Evolutionary conservation across 2,329 filamentous ascomycete species (phyloP), one percentile per base, ranked within the genome.

Genomic region (Colletotrichum paranaense): DNA sequence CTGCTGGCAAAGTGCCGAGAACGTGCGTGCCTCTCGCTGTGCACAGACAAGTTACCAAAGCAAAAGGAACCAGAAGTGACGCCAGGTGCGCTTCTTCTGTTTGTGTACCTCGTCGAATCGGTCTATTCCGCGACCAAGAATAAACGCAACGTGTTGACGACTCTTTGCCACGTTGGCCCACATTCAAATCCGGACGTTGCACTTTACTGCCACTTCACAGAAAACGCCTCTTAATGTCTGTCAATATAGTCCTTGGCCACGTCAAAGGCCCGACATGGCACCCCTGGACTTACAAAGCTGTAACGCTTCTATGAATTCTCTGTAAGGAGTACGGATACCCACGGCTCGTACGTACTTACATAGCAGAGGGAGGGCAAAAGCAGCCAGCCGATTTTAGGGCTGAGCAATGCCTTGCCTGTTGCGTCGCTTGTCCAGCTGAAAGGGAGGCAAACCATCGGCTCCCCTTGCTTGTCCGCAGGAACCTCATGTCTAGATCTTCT

Each of bases 311-410:
- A 3, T 19, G 42, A 42, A 22, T 49, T 9, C 19, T 49, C 8
- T 22, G 42, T 22, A 49, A 2, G 38, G 38, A 42, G 7, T 49
- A 68, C 28, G 35, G 32, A 56, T 46, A 59, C n/a, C 26, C 30
- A 62, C 38, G 38, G 38, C 16, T 19, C 6, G 38, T 42, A 19
- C 38, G 38, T 19, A 32, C 30, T 32, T 32, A 3, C 16, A 42
- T 19, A 42, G 38, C 14, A 19, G 6, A 42, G 38, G 38, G 62
- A 30, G 35, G 38, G 19, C 65, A 55, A 35, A 57, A 32, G 56
- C 30, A 67, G 16, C 42, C 24, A 59, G 42, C 57, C 68, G 52
- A 57, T 19, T 30, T 72, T 72, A 74, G 72, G 72, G 72, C 68
- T 74, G 72, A 74, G 57, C 30, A 53, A 16, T 56, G 52, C 72